phyloP scores from a whole-genome alignment of 495 filamentous ascomycete species.

The Penicillium angulare region DNA sequence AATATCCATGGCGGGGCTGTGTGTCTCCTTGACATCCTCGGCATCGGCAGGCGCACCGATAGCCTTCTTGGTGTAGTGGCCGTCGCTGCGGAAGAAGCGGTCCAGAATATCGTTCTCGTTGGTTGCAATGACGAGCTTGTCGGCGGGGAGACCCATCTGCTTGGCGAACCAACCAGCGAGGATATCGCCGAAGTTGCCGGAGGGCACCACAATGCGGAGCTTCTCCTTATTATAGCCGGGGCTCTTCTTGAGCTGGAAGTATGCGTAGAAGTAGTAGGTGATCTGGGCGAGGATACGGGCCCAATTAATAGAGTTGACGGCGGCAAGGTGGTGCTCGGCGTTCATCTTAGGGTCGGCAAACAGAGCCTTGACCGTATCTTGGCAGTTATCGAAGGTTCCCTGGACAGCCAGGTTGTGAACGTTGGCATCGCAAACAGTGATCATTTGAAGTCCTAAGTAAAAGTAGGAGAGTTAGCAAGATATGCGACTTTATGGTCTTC shows the following conservation, averaged over 20 bases:
- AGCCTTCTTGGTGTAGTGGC: constrained; percentile 73
- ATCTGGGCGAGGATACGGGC: constrained; percentile 91
- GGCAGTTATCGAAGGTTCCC: constrained; percentile 94
- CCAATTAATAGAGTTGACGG: constrained; percentile 21
- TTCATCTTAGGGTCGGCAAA: constrained; percentile 80
- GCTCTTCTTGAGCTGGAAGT: constrained; percentile 68
- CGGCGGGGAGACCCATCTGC: constrained; percentile 82
- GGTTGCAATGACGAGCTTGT: constrained; percentile 83
- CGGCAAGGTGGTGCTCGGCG: constrained; percentile 39
- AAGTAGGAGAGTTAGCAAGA: constrained; percentile 61
- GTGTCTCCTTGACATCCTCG: constrained; percentile 65
- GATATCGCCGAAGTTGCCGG: constrained; percentile 97
- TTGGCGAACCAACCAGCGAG: constrained; percentile 90
- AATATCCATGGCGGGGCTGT: constrained; percentile 95
- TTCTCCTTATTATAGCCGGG: constrained; percentile 51
- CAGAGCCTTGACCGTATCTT: constrained; percentile 92
- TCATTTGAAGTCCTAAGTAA: constrained; percentile 82
- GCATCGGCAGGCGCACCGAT: constrained; percentile 4
- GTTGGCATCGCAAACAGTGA: constrained; percentile 80
- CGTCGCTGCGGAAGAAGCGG: constrained; percentile 75
- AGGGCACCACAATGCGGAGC: constrained; percentile 79
- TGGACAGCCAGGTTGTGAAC: constrained; percentile 82
- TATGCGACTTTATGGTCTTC: not conserved
- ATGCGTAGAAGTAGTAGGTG: constrained; percentile 82
- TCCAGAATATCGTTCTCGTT: constrained; percentile 91